A percentile compares a stretch with the other conserved stretches of the same genome.
phyloP scores from a whole-genome alignment of 306 rosid genomes.

The Acacia acuminata region DNA sequence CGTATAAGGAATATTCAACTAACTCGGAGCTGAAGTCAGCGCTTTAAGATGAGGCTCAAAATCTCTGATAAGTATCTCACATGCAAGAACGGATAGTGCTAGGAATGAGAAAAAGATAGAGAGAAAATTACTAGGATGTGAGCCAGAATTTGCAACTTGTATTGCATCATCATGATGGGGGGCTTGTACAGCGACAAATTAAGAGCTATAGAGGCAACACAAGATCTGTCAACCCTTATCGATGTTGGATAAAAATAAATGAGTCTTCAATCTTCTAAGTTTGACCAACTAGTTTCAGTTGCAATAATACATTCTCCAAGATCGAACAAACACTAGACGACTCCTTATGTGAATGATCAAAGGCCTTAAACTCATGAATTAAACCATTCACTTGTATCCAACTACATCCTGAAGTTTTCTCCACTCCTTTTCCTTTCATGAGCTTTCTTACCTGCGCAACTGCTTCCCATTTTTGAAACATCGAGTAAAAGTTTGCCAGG shows the following conservation, averaged over 20 bases:
- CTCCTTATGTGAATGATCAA: conserved; percentile 39
- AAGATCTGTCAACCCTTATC: conserved; percentile 1
- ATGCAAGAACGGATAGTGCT: background rate
- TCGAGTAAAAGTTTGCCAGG: conserved; percentile 42
- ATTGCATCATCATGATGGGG: background rate
- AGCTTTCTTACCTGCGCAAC: conserved; percentile 46
- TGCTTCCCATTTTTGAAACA: conserved; percentile 49
- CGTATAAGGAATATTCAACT: background rate
- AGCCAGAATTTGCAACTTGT: background rate
- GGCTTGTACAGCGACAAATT: background rate
- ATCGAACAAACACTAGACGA: conserved; percentile 22
- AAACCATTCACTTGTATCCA: conserved; percentile 45
- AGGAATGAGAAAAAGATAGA: background rate
- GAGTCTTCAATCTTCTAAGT: conserved; percentile 2
- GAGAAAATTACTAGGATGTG: background rate
- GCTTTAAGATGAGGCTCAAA: background rate
- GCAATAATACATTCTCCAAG: conserved; percentile 29
- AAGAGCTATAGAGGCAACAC: background rate
- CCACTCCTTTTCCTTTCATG: conserved; percentile 41
- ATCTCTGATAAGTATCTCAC: background rate
- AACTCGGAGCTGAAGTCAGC: background rate
- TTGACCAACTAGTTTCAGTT: conserved; percentile 25
- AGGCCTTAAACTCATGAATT: conserved; percentile 38
- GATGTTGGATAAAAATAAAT: background rate
- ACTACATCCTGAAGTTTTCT: conserved; percentile 47